phyloP scores from a whole-genome alignment of 75 land plant species.

The Sequoiadendron giganteum region DNA sequence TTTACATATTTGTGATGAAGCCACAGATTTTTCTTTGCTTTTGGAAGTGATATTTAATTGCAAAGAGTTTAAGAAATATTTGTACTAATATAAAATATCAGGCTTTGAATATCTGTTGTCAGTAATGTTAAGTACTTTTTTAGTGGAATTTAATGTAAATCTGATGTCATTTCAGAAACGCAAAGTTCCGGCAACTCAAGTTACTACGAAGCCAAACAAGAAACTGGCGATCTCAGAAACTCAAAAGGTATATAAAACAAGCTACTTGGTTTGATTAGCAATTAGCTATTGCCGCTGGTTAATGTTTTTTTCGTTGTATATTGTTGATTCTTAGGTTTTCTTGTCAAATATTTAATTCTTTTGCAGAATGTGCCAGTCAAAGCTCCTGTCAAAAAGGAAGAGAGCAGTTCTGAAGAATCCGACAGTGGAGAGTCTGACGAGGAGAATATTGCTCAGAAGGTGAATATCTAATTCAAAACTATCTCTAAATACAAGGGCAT shows the following conservation, averaged over 20 bases:
- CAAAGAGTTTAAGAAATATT: neutral
- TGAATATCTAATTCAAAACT: neutral
- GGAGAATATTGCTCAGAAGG: neutral
- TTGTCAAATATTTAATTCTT: neutral
- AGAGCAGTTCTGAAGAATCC: constrained; percentile 9
- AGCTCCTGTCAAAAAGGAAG: neutral
- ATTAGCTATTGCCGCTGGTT: neutral
- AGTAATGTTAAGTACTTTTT: neutral
- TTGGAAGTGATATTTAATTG: neutral
- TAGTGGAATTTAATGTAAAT: neutral
- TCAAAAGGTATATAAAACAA: neutral
- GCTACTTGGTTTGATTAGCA: neutral
- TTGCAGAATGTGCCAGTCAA: neutral
- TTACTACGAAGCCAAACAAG: neutral
- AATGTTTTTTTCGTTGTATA: neutral
- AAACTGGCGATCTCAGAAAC: neutral
- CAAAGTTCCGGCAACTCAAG: neutral
- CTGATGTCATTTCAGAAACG: neutral
- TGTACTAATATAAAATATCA: neutral
- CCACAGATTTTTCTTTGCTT: neutral
- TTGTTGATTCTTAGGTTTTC: neutral
- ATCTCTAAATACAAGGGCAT: neutral
- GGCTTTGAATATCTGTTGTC: neutral
- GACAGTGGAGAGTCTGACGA: constrained; percentile 2
- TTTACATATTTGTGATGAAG: neutral